Base-by-base conservation (phyloP, 2,329 filamentous ascomycete species). In the Calonectria pteridis region DNA sequence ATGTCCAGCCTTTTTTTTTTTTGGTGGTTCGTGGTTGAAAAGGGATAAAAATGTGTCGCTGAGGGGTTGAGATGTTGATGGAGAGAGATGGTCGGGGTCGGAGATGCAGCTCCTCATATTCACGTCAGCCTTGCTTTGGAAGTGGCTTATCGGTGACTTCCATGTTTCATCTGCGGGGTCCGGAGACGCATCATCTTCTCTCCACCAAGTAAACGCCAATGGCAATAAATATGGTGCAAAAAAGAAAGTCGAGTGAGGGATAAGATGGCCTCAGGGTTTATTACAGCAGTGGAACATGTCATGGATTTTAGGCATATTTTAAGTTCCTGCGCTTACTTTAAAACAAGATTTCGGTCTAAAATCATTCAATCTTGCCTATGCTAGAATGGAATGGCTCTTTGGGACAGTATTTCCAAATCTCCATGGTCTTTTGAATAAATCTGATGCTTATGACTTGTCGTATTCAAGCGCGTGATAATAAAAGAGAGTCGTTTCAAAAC, bases 201-300 rank as follows among this genome's bases (percentile, higher is more conserved):
- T 35, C 35, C 55, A 62, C 55, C 55, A 62, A 62, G 55, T 62
- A 62, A 62, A 35, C 55, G 7, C 10, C n/a, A 23, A 35, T 62
- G 55, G 29, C 2, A 23, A 23, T 37, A 7, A 40, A n/a, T 46
- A 46, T 46, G n/a, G 43, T 46, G 43, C 13, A n/a, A 20, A n/a
- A 20, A 46, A 23, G 43, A 46, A 46, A n/a, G 43, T 23, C 11
- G n/a, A 23, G 43, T n/a, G n/a, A 23, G 20, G 43, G n/a, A 3
- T 46, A 46, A 46, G 13, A n/a, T n/a, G 2, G n/a, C 14, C 40
- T n/a, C 3, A 6, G 20, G 18, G 18, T 13, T 6, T 14, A 9
- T 29, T 29, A 6, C 14, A 26, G 1, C 2, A 51, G 10, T 5
- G 4, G 23, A 9, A 29, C 2, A 26, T 26, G 14, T 28, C 5